Base-by-base conservation (phyloP, 345 rosid genomes). In the Eucalyptus curtisii region DNA sequence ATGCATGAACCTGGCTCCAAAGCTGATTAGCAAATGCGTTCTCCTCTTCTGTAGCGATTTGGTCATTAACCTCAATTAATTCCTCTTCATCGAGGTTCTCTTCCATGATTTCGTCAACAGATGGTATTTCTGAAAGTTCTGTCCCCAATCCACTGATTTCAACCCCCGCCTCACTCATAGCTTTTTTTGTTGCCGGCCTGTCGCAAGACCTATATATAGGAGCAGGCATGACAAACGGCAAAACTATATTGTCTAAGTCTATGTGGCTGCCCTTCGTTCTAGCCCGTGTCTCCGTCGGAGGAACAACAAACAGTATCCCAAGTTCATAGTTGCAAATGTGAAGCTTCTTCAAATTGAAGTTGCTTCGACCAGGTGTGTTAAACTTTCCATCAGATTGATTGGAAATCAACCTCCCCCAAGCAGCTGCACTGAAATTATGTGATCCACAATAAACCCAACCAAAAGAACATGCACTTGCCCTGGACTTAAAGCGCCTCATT, bases 401-500 rank as follows among this genome's bases (percentile, higher is more conserved):
- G 71, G 94, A 92, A 44, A 95, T 92, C 66, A 91, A 90, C 87
- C 95, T 93, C 88, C 99, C 99, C 99, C 99, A 97, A 30, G 99
- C 99, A 90, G 98, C 98, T 59, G 95, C 93, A 91, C 99, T 97
- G 89, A 96, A 95, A 90, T 96, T 97, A 92, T 96, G 99, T 44
- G 99, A 97, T 53, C 99, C 98, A 42, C 97, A 94, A 82, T 97
- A 97, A 89, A 96, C 95, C 99, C 99, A 97, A 61, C 99, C 99
- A 88, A 87, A 92, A 10, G 98, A 93, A 90, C 95, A 90, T 89
- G 92, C 89, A 71, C 90, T 91, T 61, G 89, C 88, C 89, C 81
- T 88, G 45, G 97, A 94, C 90, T 91, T 91, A 89, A 97, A 96
- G 71, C 95, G 92, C 93, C 98, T 95, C 61, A 93, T 57, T 24